Base-by-base conservation (phyloP, 2,329 filamentous ascomycete species). In the Dothidotthia symphoricarpi region DNA sequence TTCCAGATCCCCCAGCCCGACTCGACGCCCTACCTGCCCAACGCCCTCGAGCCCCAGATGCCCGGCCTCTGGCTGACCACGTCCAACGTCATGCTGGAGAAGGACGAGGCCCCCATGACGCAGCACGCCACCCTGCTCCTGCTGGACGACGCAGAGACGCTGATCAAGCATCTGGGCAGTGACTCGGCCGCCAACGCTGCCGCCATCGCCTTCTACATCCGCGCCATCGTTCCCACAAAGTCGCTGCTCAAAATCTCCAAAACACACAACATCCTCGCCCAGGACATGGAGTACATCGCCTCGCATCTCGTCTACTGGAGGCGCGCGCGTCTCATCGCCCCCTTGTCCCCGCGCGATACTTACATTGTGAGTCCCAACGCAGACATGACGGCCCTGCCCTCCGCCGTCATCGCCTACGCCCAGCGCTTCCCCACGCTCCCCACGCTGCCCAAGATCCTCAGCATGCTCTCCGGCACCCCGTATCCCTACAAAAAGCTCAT, bases 221-320 rank as follows among this genome's bases (percentile, higher is more conserved):
- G 76, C 28, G 75, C 74, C 39, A 73, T 76, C 8, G 76, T 74
- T 17, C 78, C 80, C 4, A 82, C 77, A 1, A 83, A 83, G 49
- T 80, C 76, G 0, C 48, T 90, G 76, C 53, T 86, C 77, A 86
- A 90, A 62, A 80, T 88, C 36, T 81, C 83, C 12, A 78, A 83
- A 50, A 80, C 77, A 49, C 81, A 85, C 34, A 78, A 83, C 14
- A 83, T 97, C 35, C 82, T 85, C 3, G 75, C 93, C 1, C 76
- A 81, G 22, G 87, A 95, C 52, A 85, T 97, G 47, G 85, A 91
- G 47, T 84, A 88, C 53, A 86, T 95, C 46, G 89, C 90, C 8
- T 86, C 88, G 41, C 93, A 97, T 69, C 84, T 98, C 47, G 89
- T 97, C 45, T 95, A 94, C 69, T 97, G 91, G 90, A 83, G 93